Evolutionary conservation across 208 protist genomes (phyloP), one percentile per base, ranked within the genome.

Genomic region (Borovskyia barvae): DNA sequence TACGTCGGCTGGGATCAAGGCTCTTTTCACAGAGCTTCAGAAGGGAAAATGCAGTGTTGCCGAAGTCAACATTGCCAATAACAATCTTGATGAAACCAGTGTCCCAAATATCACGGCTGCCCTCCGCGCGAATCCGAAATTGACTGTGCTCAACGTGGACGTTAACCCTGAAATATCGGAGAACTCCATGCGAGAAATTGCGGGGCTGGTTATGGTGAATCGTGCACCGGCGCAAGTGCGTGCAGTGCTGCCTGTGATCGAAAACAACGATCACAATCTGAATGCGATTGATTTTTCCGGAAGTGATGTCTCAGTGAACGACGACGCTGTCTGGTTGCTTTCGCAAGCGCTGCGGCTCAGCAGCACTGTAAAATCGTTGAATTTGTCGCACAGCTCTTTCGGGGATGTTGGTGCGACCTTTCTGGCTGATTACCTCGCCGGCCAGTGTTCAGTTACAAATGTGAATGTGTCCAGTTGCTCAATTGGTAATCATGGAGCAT

Each of bases 61-160:
- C 25, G 77, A 94, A 46, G 72, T 96, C 15, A 93, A 96, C 51
- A 30, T 95, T 20, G 90, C 88, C 9, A 91, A 91, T 64, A 96
- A 96, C 66, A 49, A 79, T 26, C 80, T 95, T 35, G 66, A 50
- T 29, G 76, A 92, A 37, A 72, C 72, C 30, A 70, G 73, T 12
- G 80, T 73, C n/a, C 15, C 66, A 24, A 60, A 67, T 42, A 77
- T 96, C 47, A 58, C 93, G 15, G 59, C 25, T 7, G 75, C 77
- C 9, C 50, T 97, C 24, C 71, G 64, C n/a, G 47, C 59, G 15
- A 95, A 94, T 70, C 71, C 68, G 20, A 72, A 68, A 9, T 49
- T 97, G 24, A 80, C 63, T 20, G 59, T 68, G 20, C 19, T 97
- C 8, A 92, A 93, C 56, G 55, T 96, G 17, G 77, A 90, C 41